Evolutionary conservation across 2,329 filamentous ascomycete species (phyloP), one percentile per base, ranked within the genome.

Genomic region (Lizonia empirigonia): DNA sequence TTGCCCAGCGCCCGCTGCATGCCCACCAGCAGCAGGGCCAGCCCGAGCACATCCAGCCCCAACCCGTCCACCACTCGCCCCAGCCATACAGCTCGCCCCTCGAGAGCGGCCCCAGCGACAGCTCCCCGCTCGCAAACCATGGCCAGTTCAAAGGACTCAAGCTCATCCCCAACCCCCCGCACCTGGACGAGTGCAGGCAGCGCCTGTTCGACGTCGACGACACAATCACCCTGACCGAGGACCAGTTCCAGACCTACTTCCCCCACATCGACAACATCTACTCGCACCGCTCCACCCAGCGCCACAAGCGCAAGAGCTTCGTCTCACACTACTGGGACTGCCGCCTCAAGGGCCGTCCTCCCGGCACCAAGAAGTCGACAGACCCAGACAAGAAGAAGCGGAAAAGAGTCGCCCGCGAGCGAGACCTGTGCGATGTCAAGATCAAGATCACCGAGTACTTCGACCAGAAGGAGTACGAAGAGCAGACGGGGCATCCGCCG

Each of bases 241-340:
- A 91, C 56, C 82, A 92, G 85, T 91, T 89, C 68, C 83, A 90
- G 65, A 90, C 84, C 6, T 93, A 92, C 72, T 92, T 91, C 64
- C 88, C 89, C 0, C 89, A 92, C 71, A 82, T 93, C 60, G 89
- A 92, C 76, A 92, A 92, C 69, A 83, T 92, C 61, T 93, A 91
- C 74, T 92, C 89, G 20, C 89, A 91, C 74, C 86, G 89, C 55
- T 91, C 89, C 1, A 91, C 89, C 2, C 89, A 92, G 69, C 81
- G 81, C 45, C 91, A 91, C 72, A 92, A 92, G 76, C 86, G 87
- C 64, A 90, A 90, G 63, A 86, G 87, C n/a, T 90, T 92, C 60
- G 80, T 91, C 46, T 90, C 88, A 1, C 88, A 91, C 72, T 93
- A 92, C 73, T 92, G 88, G 86, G 89, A 92, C 74, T 93, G 89